phyloP scores from a whole-genome alignment of 169 alveolate genomes.

The Eimeria sp. region DNA sequence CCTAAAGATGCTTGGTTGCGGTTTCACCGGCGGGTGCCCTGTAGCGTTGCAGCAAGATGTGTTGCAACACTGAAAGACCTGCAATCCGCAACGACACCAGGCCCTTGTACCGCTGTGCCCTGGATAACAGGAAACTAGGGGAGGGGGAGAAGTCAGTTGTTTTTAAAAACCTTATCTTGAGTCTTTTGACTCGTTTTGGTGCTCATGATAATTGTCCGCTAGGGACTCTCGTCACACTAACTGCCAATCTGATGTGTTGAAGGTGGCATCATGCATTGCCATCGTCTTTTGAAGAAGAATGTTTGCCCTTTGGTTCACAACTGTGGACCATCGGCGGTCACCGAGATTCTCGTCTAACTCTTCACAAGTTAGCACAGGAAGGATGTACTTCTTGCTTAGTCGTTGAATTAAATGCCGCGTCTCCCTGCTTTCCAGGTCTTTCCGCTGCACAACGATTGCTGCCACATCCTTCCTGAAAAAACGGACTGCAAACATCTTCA shows the following conservation, averaged over 20 bases:
- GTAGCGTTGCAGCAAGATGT: background rate
- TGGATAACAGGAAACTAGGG: background rate
- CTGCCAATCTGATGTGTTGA: background rate
- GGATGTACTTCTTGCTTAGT: conserved; percentile 49
- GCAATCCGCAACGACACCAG: background rate
- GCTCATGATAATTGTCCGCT: background rate
- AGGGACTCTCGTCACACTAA: background rate
- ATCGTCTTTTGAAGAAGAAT: conserved; percentile 52
- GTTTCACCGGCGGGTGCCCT: background rate
- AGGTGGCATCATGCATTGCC: conserved; percentile 54
- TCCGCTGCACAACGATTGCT: conserved; percentile 53
- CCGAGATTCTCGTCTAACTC: conserved; percentile 72
- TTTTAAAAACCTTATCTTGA: background rate
- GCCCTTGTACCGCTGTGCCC: background rate
- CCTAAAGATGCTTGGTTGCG: background rate
- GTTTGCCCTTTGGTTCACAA: conserved; percentile 67
- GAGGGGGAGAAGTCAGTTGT: background rate
- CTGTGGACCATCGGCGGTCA: conserved; percentile 77
- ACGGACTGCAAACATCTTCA: background rate
- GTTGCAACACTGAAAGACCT: background rate
- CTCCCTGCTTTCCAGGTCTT: background rate
- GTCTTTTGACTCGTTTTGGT: background rate
- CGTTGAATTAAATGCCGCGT: background rate
- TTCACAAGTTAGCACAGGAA: conserved; percentile 77
- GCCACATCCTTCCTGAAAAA: conserved; percentile 69